Conservation (phyloP, 306 rosid genomes). For the Amphicarpaea edgeworthii region DNA sequence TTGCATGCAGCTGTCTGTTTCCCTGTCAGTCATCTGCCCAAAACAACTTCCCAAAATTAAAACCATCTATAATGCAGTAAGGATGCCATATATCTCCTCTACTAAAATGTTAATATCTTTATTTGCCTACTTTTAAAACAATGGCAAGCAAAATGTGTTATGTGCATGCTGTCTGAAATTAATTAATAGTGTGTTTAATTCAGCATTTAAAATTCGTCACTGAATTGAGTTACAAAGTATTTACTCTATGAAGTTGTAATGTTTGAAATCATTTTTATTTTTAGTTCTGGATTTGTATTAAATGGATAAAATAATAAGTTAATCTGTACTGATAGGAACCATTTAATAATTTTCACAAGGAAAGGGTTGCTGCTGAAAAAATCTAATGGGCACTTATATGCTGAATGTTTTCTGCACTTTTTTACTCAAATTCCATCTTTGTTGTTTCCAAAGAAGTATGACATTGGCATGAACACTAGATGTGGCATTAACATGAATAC, state of each 20-base stretch:
- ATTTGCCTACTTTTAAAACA: constrained; percentile 12
- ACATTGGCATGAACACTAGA: neutral
- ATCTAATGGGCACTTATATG: neutral
- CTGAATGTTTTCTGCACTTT: neutral
- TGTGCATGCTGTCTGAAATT: constrained; percentile 20
- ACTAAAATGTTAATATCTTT: constrained; percentile 28
- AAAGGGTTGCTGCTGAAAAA: neutral
- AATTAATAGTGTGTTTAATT: constrained; percentile 26
- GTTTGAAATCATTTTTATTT: constrained; percentile 22
- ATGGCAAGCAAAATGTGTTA: constrained; percentile 1
- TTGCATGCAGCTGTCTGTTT: constrained; percentile 77
- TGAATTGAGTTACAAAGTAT: neutral
- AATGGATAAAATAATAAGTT: neutral
- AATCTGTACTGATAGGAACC: neutral
- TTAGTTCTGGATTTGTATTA: neutral
- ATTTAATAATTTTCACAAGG: constrained; percentile 6
- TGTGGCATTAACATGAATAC: neutral
- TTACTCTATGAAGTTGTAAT: neutral
- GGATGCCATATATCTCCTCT: constrained; percentile 27
- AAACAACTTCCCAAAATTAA: constrained; percentile 85
- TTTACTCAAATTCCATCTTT: neutral
- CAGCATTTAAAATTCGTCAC: neutral
- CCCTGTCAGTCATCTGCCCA: constrained; percentile 92
- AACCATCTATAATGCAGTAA: constrained; percentile 87
- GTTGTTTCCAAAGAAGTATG: neutral